Percentiles rank a stretch among this genome's conserved stretches.
Conservation (phyloP, 306 rosid genomes). For the Castanospermum australe region DNA sequence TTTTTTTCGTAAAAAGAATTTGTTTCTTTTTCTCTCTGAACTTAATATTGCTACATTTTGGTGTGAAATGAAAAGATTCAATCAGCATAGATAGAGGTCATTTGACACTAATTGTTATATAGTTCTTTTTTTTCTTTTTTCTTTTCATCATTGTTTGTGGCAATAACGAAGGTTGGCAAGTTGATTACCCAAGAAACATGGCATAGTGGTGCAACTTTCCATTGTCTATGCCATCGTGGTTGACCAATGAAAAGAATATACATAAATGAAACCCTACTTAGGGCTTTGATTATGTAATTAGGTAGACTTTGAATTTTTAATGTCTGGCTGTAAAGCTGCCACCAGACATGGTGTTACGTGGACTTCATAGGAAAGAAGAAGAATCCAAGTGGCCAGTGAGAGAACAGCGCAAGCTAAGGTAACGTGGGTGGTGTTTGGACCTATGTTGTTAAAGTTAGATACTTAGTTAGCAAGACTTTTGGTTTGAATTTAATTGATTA, state of each 20-base stretch:
- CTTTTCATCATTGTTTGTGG: background rate
- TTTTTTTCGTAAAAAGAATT: too few relatives aligned
- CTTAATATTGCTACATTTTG: too few relatives aligned
- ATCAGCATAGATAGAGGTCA: too few relatives aligned
- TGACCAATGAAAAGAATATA: too few relatives aligned
- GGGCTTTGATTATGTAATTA: background rate
- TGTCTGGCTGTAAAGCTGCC: background rate
- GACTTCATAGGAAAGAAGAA: slow-evolving; percentile 19
- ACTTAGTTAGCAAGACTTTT: too few relatives aligned
- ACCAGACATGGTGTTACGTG: slow-evolving; percentile 12
- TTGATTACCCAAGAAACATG: background rate
- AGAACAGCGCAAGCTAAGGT: background rate
- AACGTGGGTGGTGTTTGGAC: too few relatives aligned
- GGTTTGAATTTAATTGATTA: too few relatives aligned
- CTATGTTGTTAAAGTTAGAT: too few relatives aligned
- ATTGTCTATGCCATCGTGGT: background rate
- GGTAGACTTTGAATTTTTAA: slow-evolving; percentile 16
- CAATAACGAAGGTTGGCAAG: background rate
- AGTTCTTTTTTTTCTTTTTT: too few relatives aligned
- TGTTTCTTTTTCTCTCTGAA: too few relatives aligned
- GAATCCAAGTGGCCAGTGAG: background rate
- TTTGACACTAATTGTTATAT: too few relatives aligned
- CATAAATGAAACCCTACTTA: background rate
- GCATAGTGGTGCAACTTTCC: background rate
- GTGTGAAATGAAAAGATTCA: too few relatives aligned